Conservation (phyloP, 2,329 filamentous ascomycete genomes). For the Zasmidium cellare region DNA sequence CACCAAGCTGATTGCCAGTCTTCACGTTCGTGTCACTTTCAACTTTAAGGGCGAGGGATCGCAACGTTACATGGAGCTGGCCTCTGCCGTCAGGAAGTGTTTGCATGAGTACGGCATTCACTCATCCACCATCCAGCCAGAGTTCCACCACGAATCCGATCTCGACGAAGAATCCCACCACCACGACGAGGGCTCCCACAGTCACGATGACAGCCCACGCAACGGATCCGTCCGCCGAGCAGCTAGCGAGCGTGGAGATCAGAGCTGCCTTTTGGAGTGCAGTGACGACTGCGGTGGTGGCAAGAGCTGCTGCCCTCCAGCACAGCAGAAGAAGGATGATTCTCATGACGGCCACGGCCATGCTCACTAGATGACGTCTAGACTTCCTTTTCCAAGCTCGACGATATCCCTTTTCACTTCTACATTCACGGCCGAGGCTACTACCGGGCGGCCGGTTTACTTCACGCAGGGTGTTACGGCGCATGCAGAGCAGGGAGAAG, state of each 20-base stretch:
- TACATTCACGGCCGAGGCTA: neutral
- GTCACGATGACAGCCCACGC: constrained; percentile 28
- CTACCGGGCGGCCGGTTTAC: neutral
- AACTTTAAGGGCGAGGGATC: constrained; percentile 77
- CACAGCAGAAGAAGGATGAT: constrained; percentile 14
- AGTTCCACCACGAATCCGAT: constrained; percentile 53
- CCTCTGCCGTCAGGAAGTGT: constrained; percentile 78
- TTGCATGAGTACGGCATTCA: constrained; percentile 96
- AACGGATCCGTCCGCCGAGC: constrained; percentile 29
- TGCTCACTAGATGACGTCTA: constrained; percentile 16
- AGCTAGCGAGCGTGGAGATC: constrained; percentile 29
- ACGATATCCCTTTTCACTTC: neutral
- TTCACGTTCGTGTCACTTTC: constrained; percentile 91
- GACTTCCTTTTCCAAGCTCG: neutral
- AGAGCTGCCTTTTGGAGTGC: constrained; percentile 46
- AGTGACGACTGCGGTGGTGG: constrained; percentile 44
- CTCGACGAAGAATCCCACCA: constrained; percentile 40
- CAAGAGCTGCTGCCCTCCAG: constrained; percentile 43
- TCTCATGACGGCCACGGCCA: constrained; percentile 17
- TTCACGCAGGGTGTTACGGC: constrained; percentile 5
- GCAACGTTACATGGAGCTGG: constrained; percentile 85
- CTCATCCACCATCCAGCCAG: constrained; percentile 94
- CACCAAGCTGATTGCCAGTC: constrained; percentile 86
- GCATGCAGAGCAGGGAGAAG: neutral
- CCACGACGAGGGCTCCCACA: constrained; percentile 24